Percentiles rank a stretch among this genome's conserved stretches.
phyloP scores from a whole-genome alignment of 1,284 basidiomycete genomes.

The Pseudozyma sp. region DNA sequence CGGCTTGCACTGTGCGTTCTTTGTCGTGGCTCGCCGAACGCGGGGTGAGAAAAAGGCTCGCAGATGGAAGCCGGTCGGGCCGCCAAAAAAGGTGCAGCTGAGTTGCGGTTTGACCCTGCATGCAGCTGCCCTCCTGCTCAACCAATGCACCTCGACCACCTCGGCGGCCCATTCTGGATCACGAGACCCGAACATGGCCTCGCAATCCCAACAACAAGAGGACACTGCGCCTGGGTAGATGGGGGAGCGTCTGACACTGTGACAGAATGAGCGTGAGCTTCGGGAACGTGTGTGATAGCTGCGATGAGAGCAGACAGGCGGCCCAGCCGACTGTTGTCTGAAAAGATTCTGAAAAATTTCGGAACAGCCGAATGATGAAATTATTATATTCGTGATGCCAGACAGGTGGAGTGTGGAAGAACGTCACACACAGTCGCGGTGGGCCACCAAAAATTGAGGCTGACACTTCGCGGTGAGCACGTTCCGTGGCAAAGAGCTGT shows the following conservation, averaged over 20 bases:
- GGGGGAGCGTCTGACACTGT: too few relatives aligned
- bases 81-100: conserved; percentile 21
- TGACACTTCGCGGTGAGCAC: conserved; percentile 18
- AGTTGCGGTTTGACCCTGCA: neutral
- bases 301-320: too few relatives aligned
- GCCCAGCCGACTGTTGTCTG: too few relatives aligned
- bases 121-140: neutral
- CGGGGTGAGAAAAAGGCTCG: neutral
- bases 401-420: conserved; percentile 8
- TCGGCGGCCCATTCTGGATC: neutral
- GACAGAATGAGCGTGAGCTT: too few relatives aligned
- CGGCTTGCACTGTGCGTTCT: neutral
- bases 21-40: neutral
- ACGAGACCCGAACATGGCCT: conserved; percentile 1
- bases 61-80: conserved; percentile 30
- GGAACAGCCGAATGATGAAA: conserved; percentile 12
- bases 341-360: conserved; percentile 4
- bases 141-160: neutral
- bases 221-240: too few relatives aligned
- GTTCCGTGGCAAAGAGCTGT: conserved; percentile 29
- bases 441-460: too few relatives aligned
- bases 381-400: neutral
- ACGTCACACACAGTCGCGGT: neutral
- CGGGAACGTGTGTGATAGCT: too few relatives aligned
- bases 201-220: too few relatives aligned